These are phyloP conservation scores for Phytophthora syringae DNA, from an alignment of 352 stramenopile species.

Conservation along the genomic window DNA sequence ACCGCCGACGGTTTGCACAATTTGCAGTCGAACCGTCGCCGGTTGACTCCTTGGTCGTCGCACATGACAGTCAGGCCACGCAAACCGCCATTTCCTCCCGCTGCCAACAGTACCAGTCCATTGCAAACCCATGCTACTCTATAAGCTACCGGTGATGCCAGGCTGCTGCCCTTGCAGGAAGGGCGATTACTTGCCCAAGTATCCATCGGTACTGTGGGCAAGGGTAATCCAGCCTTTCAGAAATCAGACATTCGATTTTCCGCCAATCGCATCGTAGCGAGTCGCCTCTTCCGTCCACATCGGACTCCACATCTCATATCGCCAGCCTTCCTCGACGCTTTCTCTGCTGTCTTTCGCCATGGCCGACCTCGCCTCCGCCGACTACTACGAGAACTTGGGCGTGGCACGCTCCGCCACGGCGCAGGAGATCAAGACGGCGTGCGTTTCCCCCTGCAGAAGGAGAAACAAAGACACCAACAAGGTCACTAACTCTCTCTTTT, in stretches of 20 bases:
- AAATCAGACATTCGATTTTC: constrained; percentile 26
- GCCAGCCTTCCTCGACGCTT: constrained; percentile 4
- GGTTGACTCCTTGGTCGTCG: not conserved
- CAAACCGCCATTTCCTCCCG: too few relatives aligned
- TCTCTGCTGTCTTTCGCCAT: constrained; percentile 17
- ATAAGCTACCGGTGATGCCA: too few relatives aligned
- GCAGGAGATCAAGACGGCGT: constrained; percentile 89
- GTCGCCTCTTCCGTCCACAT: constrained; percentile 20
- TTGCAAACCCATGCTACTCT: too few relatives aligned
- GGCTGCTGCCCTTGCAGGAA: too few relatives aligned
- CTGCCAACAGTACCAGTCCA: too few relatives aligned
- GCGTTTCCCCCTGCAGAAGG: constrained; percentile 21
- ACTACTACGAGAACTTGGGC: constrained; percentile 91
- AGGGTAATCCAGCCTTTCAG: too few relatives aligned
- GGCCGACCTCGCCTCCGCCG: constrained; percentile 66
- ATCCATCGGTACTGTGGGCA: too few relatives aligned
- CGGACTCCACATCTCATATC: constrained; percentile 16
- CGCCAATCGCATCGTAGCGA: constrained; percentile 14
- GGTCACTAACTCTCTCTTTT: constrained; percentile 1
- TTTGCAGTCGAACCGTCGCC: constrained; percentile 27
- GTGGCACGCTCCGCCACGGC: constrained; percentile 68
- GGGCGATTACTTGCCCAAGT: not conserved
- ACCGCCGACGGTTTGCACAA: constrained; percentile 9
- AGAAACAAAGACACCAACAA: not conserved
- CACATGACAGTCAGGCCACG: too few relatives aligned